Base-by-base conservation (phyloP, 2,329 filamentous ascomycete species). In the Colletotrichum sansevieriae region DNA sequence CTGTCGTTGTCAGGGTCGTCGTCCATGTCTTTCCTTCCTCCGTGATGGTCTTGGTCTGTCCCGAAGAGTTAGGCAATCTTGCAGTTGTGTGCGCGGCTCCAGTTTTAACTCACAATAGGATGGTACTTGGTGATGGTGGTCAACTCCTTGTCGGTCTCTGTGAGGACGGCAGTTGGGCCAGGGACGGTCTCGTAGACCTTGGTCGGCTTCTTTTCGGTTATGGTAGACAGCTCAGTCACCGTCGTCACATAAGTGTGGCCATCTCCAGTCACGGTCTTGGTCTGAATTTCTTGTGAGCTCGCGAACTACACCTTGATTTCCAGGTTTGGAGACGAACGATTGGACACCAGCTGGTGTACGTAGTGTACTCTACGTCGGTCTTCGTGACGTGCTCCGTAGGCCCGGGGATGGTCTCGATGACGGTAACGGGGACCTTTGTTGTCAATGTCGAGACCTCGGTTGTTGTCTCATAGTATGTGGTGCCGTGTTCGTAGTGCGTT, bases 221-320 rank as follows among this genome's bases (percentile, higher is more conserved):
- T 55, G 4, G 74, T 73, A 20, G 73, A 74, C 20, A 76, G 75
- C 10, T 73, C 73, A 2, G 74, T 77, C 57, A 76, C 75, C 4
- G 74, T 75, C 11, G 65, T 72, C 57, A 67, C 68, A 22, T 73
- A 66, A 1, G 78, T 78, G 22, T 75, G 75, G 43, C 75, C 76
- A n/a, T 72, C 72, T 65, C 81, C 77, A 10, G 77, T 78, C 25
- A 83, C 74, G 13, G 82, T 84, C 4, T 83, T 52, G 9, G 65
- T 68, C 64, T 67, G 10, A 11, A 11, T 11, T n/a, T 6, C 2
- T 13, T 54, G 51, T 56, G 9, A 63, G 51, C 46, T 18, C 29
- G 15, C 6, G 46, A 22, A 49, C 25, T 20, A 25, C 8, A 15
- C 5, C 9, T 18, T 22, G 3, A 22, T 10, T 15, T 20, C 8